These are phyloP conservation scores for Exidia glandulosa DNA, from an alignment of 768 basidiomycete genomes.

Conservation along the genomic window DNA sequence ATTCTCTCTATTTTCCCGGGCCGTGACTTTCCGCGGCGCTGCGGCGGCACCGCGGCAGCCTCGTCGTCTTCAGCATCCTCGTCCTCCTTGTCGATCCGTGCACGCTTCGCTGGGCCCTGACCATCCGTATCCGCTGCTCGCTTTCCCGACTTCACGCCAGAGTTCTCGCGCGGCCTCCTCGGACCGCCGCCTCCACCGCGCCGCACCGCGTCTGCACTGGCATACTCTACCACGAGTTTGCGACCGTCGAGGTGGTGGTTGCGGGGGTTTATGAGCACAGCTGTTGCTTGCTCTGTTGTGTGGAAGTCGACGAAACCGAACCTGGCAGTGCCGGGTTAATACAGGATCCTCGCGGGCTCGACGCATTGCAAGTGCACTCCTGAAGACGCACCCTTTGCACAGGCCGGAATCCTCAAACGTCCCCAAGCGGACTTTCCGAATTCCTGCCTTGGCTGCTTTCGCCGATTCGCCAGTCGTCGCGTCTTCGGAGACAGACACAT, in stretches of 20 bases:
- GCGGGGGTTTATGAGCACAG: slow-evolving; percentile 67
- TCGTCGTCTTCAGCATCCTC: neutral
- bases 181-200: slow-evolving; percentile 48
- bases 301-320: slow-evolving; percentile 94
- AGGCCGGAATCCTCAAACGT: slow-evolving; percentile 92
- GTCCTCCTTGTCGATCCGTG: neutral
- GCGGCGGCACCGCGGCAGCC: neutral
- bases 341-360: neutral
- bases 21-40: neutral
- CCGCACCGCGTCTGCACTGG: slow-evolving; percentile 79
- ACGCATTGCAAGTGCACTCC: neutral
- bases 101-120: neutral
- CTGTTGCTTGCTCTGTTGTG: slow-evolving; percentile 65
- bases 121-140: neutral
- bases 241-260: slow-evolving; percentile 81
- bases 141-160: neutral
- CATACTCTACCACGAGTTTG: slow-evolving; percentile 78
- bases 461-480: slow-evolving; percentile 22
- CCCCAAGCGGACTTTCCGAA: slow-evolving; percentile 77
- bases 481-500: slow-evolving; percentile 22
- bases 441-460: slow-evolving; percentile 44
- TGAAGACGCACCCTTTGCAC: slow-evolving; percentile 83
- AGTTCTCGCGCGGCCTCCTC: neutral
- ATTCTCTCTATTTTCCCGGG: neutral
- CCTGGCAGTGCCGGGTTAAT: slow-evolving; percentile 28